Base-by-base conservation (phyloP, 192 early-diverging fungal genomes). In the Linnemannia zychae region DNA sequence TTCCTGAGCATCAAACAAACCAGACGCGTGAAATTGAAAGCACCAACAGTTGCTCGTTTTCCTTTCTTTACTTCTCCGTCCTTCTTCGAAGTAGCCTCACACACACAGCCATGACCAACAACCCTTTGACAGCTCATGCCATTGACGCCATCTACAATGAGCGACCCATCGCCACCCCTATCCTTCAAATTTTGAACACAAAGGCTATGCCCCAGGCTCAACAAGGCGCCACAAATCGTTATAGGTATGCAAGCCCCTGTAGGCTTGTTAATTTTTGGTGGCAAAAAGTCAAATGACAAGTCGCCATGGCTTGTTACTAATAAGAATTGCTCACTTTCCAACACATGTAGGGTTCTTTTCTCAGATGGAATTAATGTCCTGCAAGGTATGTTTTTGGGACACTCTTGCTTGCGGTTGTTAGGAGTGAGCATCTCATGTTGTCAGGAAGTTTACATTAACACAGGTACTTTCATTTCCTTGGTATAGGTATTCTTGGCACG, bases 351-450 rank as follows among this genome's bases (percentile, higher is more conserved):
- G 73, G 57, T 93, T 13, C 84, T 96, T 2, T 78, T 96, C 28
- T 94, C 93, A 12, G 95, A 96, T 83, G 94, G 95, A 40, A 67
- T 33, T 18, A 50, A 92, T 75, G 91, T 90, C 44, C 90, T 94
- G 82, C 94, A 95, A 84, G 93, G 94, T 95, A 87, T 48, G 74
- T 57, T 13, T 52, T 38, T 15, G 9, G 7, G 49, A 24, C 31
- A 0, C 57, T 63, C 12, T 31, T 24, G 13, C 31, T 63, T 24
- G 3, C 24, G 28, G 28, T 63, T 12, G 57, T 63, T 31, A 31
- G 28, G 24, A 33, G 13, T 31, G 28, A 13, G 13, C 57, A 63
- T 31, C 11, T 13, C 28, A 1, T 3, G 11, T 11, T 57, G 22
- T 57, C n/a, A n/a, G 11, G 9, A 9, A 11, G 22, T 7, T 18